Percentiles rank a stretch among this genome's conserved stretches.
Conservation (phyloP, 2,329 filamentous ascomycete species). For the Paraphaeosphaeria minitans region DNA sequence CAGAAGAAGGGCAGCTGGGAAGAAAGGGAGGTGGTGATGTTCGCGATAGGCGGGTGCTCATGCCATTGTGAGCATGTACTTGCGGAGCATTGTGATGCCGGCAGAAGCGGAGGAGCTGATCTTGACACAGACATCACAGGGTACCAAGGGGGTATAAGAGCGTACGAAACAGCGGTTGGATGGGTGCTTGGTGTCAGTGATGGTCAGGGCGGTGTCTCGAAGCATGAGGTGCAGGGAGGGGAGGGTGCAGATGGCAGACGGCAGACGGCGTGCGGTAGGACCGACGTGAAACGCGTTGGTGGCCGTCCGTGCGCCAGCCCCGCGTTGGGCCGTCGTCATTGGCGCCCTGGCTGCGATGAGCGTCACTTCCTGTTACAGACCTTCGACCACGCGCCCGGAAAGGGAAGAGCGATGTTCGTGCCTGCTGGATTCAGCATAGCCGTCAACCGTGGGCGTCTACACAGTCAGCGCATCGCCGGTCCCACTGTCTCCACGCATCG, state of each 20-base stretch:
- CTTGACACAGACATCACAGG: slow-evolving; percentile 32
- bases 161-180: slow-evolving; percentile 24
- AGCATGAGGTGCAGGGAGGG: slow-evolving; percentile 12
- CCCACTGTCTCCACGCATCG: too few relatives aligned
- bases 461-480: not conserved
- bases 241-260: too few relatives aligned
- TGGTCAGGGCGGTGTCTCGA: slow-evolving; percentile 11
- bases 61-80: slow-evolving; percentile 24
- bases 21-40: slow-evolving; percentile 24
- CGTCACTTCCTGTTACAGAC: slow-evolving; percentile 9
- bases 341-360: slow-evolving; percentile 9
- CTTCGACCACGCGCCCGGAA: slow-evolving; percentile 5
- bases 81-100: slow-evolving; percentile 9
- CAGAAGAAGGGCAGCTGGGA: slow-evolving; percentile 20
- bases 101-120: slow-evolving; percentile 19
- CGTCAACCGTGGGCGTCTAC: slow-evolving; percentile 3
- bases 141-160: slow-evolving; percentile 18
- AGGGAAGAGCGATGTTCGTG: not conserved
- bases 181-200: slow-evolving; percentile 19
- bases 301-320: slow-evolving; percentile 1
- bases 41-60: slow-evolving; percentile 36
- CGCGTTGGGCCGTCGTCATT: slow-evolving; percentile 7
- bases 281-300: slow-evolving; percentile 16
- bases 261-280: slow-evolving; percentile 8
- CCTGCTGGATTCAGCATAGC: not conserved